Conservation (phyloP, 805 yeast genomes). For the Candida ovalis region DNA sequence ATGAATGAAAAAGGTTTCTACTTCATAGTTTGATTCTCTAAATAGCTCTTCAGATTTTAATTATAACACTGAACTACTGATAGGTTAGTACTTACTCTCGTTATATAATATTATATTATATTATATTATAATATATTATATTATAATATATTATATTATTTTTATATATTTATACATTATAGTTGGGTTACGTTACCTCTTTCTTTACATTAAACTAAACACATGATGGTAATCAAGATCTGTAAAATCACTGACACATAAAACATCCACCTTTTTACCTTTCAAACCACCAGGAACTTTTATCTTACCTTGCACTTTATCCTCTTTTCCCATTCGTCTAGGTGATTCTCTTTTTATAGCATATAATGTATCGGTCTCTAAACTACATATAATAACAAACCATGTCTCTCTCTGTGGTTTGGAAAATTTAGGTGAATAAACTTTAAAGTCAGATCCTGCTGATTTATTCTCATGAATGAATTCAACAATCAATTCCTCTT, state of each 20-base stretch:
- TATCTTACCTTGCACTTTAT: constrained; percentile 40
- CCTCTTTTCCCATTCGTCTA: constrained; percentile 29
- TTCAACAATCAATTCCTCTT: constrained; percentile 37
- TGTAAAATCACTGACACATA: constrained; percentile 64
- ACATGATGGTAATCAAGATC: constrained; percentile 36
- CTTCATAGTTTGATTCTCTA: no score
- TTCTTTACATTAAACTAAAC: constrained; percentile 3
- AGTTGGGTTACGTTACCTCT: background rate
- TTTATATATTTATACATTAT: no score
- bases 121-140: no score
- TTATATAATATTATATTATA: no score
- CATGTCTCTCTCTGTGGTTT: constrained; percentile 91
- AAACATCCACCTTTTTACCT: constrained; percentile 43
- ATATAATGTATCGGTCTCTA: constrained; percentile 47
- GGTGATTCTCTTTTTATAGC: constrained; percentile 79
- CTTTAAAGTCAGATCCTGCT: constrained; percentile 54
- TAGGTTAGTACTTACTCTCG: no score
- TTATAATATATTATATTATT: no score
- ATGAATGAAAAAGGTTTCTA: no score
- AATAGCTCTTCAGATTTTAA: no score
- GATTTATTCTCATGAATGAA: constrained; percentile 53
- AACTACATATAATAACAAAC: constrained; percentile 66
- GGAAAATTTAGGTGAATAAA: constrained; percentile 79
- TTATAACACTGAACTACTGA: no score
- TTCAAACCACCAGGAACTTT: constrained; percentile 45